These are phyloP conservation scores for Leccinum uliginosum DNA, from an alignment of 768 basidiomycete genomes.

Conservation along the genomic window DNA sequence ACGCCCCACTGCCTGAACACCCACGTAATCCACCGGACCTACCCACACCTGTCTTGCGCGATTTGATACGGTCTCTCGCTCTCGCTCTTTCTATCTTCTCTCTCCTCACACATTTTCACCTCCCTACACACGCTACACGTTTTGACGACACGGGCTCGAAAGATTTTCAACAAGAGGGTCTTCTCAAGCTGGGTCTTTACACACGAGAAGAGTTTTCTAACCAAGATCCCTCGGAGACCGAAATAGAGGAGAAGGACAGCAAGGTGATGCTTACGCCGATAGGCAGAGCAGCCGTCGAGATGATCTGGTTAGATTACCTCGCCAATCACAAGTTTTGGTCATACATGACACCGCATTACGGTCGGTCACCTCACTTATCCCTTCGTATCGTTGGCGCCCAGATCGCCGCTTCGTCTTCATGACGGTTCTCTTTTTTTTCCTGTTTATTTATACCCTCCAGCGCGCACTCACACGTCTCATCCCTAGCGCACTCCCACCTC, in stretches of 20 bases:
- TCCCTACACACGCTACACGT: no score
- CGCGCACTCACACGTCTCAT: no score
- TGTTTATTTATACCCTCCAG: slow-evolving; percentile 4
- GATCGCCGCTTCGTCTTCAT: neutral
- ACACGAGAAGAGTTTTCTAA: slow-evolving; percentile 28
- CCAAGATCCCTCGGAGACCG: slow-evolving; percentile 26
- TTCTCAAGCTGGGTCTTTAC: slow-evolving; percentile 76
- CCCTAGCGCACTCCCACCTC: no score
- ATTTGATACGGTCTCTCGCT: no score
- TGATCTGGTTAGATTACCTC: slow-evolving; percentile 53
- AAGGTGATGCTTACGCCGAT: slow-evolving; percentile 42
- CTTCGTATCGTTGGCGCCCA: neutral
- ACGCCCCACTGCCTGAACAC: no score
- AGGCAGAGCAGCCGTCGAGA: slow-evolving; percentile 48
- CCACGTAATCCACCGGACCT: no score
- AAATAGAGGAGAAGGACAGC: slow-evolving; percentile 40
- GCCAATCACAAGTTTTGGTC: slow-evolving; percentile 43
- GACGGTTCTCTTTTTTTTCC: neutral
- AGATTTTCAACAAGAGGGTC: no score
- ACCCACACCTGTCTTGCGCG: no score
- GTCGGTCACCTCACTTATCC: neutral
- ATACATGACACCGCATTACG: slow-evolving; percentile 4
- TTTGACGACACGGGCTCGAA: no score
- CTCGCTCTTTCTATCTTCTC: no score
- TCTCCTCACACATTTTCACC: no score